Evolutionary conservation across 768 basidiomycete species (phyloP), one percentile per base, ranked within the genome.

Genomic region (Leccinum barrowsii): DNA sequence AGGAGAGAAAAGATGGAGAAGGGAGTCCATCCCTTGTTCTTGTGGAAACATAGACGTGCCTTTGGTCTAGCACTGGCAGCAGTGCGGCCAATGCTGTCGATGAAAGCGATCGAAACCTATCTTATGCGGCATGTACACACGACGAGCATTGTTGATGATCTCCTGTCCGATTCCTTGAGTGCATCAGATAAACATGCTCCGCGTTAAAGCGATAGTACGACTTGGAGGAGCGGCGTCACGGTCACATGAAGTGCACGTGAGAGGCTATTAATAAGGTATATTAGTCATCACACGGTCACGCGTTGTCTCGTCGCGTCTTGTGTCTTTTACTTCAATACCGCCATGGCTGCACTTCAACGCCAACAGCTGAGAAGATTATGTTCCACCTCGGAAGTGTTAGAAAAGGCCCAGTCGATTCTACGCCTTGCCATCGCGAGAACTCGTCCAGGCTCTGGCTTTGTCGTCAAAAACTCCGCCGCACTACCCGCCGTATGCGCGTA

Each of bases 401-500:
- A 66, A 12, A 67, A 61, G 26, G 67, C 74, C 21, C 48, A 63
- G 24, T 65, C 65, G 0, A 63, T 70, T 17, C 19, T 72, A 0
- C 48, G 50, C 4, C 60, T 74, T 5, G 69, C 61, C 1, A 57
- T 40, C 13, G 59, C 63, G 52, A 69, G 55, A 28, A 75, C 70
- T 13, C 63, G 70, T 50, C 63, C 52, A 21, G 73, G 72, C 13
- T 63, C 72, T 11, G 72, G 70, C 0, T 73, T 66, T 49, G 53
- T 60, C 22, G 60, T 69, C 47, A 70, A 70, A 56, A 60, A 57
- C 44, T 32, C 65, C 5, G 59, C 54, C 37, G 67, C 63, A 10
- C 61, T 73, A 12, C 67, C 70, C 2, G 65, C 70, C 6, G 49
- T 72, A 28, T 74, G 70, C 59, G 72, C 72, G 26, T 70, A 69